A percentile compares a stretch with the other conserved stretches of the same genome.
Conservation (phyloP, 129 eudicot species). For the Flaveria brownii region DNA sequence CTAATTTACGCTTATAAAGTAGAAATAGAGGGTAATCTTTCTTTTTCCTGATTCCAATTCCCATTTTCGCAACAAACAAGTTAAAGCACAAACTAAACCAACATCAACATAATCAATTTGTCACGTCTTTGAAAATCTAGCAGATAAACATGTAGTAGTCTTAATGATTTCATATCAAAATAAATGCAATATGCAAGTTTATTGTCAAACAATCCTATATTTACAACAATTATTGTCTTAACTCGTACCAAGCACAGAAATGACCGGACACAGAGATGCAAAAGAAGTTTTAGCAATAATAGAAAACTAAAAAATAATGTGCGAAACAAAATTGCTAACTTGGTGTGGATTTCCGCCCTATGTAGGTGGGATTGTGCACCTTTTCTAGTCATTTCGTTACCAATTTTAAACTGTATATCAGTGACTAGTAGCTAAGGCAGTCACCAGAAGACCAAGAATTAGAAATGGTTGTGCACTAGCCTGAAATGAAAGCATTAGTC, state of each 20-base stretch:
- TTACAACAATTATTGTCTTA: slow-evolving; percentile 26
- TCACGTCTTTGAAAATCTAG: not conserved
- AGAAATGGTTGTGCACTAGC: slow-evolving; percentile 98
- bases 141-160: not conserved
- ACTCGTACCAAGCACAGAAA: not conserved
- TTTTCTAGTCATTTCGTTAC: slow-evolving; percentile 27
- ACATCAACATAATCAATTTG: not conserved
- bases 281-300: not conserved
- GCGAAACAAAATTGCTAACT: slow-evolving; percentile 20
- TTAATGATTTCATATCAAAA: not conserved
- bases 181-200: slow-evolving; percentile 15
- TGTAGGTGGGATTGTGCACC: slow-evolving; percentile 17
- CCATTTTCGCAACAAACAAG: too few species aligned
- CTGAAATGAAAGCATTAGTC: slow-evolving; percentile 47
- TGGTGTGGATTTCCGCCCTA: slow-evolving; percentile 9
- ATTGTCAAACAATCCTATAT: slow-evolving; percentile 31
- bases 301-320: not conserved
- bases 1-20: too few species aligned
- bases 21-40: too few species aligned
- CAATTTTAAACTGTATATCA: slow-evolving; percentile 30
- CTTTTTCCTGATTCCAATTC: too few species aligned
- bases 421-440: slow-evolving; percentile 80
- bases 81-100: not conserved
- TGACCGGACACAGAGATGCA: not conserved
- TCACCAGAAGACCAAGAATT: slow-evolving; percentile 75